phyloP scores from a whole-genome alignment of 768 basidiomycete genomes.

The Tremella mesenterica region DNA sequence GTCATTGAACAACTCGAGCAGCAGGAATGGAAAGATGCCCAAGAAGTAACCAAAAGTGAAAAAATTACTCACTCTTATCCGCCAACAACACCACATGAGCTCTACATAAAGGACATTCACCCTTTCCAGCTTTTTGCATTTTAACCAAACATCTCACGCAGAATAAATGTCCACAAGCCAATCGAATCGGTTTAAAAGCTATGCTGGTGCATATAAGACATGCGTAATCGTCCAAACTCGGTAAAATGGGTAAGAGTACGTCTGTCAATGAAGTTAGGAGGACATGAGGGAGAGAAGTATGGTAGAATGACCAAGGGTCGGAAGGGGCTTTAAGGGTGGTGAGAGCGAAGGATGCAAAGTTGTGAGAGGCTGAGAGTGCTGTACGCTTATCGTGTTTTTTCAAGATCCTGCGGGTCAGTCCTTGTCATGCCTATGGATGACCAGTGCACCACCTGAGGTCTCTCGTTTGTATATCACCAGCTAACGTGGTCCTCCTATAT shows the following conservation, averaged over 20 bases:
- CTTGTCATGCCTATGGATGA: background rate
- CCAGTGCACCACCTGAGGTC: background rate
- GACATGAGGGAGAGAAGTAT: slow-evolving; percentile 53
- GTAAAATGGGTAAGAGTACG: slow-evolving; percentile 58
- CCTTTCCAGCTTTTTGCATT: slow-evolving; percentile 73
- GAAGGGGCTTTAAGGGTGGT: slow-evolving; percentile 33
- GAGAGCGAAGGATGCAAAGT: slow-evolving; percentile 49
- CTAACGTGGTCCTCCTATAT: too few relatives aligned
- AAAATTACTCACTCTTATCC: slow-evolving; percentile 56
- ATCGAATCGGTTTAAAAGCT: slow-evolving; percentile 83
- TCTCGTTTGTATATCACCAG: too few relatives aligned
- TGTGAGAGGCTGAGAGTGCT: slow-evolving; percentile 54
- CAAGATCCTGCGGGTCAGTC: slow-evolving; percentile 45
- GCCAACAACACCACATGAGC: slow-evolving; percentile 67
- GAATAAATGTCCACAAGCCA: slow-evolving; percentile 62
- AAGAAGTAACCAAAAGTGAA: too few relatives aligned
- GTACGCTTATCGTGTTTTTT: slow-evolving; percentile 92
- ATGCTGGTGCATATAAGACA: slow-evolving; percentile 82
- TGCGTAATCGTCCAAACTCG: slow-evolving; percentile 54
- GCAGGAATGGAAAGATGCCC: too few relatives aligned
- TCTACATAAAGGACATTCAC: slow-evolving; percentile 76
- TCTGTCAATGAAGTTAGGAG: slow-evolving; percentile 76
- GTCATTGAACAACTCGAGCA: too few relatives aligned
- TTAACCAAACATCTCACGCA: slow-evolving; percentile 61
- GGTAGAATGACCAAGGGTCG: slow-evolving; percentile 42